These are phyloP conservation scores for Colletotrichum euphorbiae DNA, from an alignment of 2,329 filamentous ascomycete species.

Conservation along the genomic window DNA sequence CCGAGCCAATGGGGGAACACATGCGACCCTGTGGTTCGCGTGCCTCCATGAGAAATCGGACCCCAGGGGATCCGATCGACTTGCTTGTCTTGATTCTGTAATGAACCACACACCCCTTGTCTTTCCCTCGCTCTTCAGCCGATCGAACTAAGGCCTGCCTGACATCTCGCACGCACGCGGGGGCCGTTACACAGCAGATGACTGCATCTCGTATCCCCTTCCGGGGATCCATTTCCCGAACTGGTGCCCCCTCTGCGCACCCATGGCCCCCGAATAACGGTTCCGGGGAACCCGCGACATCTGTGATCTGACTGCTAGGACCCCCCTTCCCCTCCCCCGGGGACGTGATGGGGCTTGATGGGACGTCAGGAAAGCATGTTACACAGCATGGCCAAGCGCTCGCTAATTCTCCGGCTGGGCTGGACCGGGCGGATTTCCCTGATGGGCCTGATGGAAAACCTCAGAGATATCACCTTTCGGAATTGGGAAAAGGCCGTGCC, in stretches of 20 bases:
- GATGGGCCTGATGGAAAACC: too few species aligned
- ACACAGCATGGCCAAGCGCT: slow-evolving; percentile 36
- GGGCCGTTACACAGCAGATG: slow-evolving; percentile 36
- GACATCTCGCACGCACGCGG: not conserved
- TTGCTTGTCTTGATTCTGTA: not conserved
- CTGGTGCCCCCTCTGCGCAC: not conserved
- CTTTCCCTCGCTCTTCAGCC: not conserved
- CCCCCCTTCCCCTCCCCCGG: not conserved
- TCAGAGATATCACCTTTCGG: slow-evolving; percentile 10
- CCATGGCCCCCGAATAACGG: slow-evolving; percentile 5
- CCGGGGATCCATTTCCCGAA: not conserved
- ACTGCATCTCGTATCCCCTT: slow-evolving; percentile 30
- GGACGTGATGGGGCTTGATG: not conserved
- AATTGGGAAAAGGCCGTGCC: slow-evolving; percentile 19
- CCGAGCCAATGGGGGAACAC: slow-evolving; percentile 25
- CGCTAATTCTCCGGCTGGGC: slow-evolving; percentile 32
- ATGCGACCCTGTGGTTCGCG: not conserved
- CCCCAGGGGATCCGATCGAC: slow-evolving; percentile 33
- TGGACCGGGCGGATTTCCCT: not conserved
- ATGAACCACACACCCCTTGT: not conserved
- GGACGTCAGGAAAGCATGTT: slow-evolving; percentile 11
- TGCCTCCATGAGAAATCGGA: not conserved
- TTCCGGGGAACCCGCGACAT: slow-evolving; percentile 31
- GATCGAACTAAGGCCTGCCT: slow-evolving; percentile 9
- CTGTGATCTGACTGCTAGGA: slow-evolving; percentile 10